phyloP scores from a whole-genome alignment of 129 eudicot genomes.

The Chrysanthemum makinoi region DNA sequence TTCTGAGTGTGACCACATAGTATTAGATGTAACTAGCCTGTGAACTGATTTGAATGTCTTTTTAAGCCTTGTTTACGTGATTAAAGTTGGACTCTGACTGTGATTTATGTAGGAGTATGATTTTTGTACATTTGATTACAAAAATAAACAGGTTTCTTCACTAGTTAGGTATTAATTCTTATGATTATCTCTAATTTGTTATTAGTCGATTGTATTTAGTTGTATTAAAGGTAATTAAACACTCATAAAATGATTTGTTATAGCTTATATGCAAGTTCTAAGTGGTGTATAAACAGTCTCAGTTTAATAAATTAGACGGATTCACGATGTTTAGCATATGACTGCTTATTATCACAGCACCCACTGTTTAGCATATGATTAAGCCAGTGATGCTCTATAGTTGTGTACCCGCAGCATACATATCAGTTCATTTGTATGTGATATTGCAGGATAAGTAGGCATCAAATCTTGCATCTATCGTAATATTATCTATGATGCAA shows the following conservation, averaged over 20 bases:
- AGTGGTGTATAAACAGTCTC: constrained; percentile 6
- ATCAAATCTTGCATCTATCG: too few relatives aligned
- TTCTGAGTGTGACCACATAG: too few relatives aligned
- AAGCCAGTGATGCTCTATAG: neutral
- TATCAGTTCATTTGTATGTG: too few relatives aligned
- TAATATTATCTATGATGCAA: constrained; percentile 1
- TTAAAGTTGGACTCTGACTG: too few relatives aligned
- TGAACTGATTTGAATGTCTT: too few relatives aligned
- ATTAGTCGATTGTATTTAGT: constrained; percentile 12
- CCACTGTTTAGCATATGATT: neutral
- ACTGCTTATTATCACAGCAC: neutral
- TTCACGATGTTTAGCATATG: constrained; percentile 5
- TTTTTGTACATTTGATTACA: too few relatives aligned
- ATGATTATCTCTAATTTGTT: neutral
- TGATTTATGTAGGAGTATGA: too few relatives aligned
- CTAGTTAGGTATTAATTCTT: too few relatives aligned
- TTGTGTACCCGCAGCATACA: neutral
- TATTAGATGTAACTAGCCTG: too few relatives aligned
- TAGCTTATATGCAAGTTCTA: neutral
- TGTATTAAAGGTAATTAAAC: neutral
- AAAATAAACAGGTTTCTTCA: too few relatives aligned
- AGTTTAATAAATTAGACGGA: neutral
- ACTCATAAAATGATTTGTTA: neutral
- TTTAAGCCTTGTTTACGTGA: too few relatives aligned
- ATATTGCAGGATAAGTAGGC: too few relatives aligned